Conservation (phyloP, 192 early-diverging fungal species). For the Chytriomyces confervae region DNA sequence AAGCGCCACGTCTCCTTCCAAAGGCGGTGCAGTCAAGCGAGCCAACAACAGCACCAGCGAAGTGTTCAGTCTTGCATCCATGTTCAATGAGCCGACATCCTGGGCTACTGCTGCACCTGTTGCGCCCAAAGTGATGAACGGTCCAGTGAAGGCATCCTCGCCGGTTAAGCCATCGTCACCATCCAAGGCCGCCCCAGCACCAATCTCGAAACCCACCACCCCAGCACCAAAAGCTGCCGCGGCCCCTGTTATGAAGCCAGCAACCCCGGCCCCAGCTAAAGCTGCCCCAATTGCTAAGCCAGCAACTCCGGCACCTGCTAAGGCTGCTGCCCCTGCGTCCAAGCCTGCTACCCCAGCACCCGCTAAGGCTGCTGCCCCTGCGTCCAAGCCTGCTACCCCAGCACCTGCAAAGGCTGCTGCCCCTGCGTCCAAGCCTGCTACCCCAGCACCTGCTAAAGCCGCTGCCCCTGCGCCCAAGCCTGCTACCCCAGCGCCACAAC, state of each 20-base stretch:
- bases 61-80: slow-evolving; percentile 22
- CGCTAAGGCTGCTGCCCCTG: too few relatives aligned
- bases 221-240: slow-evolving; percentile 17
- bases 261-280: background rate
- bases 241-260: background rate
- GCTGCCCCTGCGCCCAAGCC: background rate
- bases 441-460: background rate
- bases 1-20: background rate
- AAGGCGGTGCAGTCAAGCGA: background rate
- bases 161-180: background rate
- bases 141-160: background rate
- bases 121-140: background rate
- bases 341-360: background rate
- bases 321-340: background rate
- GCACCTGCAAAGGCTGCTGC: too few relatives aligned
- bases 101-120: slow-evolving; percentile 22
- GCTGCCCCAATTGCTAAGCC: background rate
- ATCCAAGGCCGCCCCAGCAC: background rate
- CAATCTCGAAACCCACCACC: background rate
- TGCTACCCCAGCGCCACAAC: background rate
- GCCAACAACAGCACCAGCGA: slow-evolving; percentile 12
- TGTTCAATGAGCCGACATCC: slow-evolving; percentile 22
- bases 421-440: background rate
- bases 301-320: background rate
- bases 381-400: background rate